Evolutionary conservation across 2,329 filamentous ascomycete species (phyloP), one percentile per base, ranked within the genome.

Genomic region (Fusarium sp.): DNA sequence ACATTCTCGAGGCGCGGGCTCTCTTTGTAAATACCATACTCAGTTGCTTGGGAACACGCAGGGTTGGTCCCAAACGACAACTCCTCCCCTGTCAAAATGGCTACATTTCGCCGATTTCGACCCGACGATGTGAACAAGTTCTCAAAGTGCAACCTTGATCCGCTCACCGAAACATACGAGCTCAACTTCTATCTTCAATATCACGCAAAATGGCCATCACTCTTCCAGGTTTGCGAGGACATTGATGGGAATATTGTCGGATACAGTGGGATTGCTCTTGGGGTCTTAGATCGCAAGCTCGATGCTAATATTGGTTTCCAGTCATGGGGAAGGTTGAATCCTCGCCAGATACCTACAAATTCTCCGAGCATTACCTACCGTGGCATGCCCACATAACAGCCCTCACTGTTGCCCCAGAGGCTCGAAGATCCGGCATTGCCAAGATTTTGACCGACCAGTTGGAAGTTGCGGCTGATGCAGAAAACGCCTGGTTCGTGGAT

Each of bases 301-400:
- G 67, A 58, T 35, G 64, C 74, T 73, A 69, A 82, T 81, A 61
- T 80, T 78, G 67, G 52, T 71, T 62, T 70, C 94, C 75, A 98
- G 95, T 99, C 81, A 97, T 99, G 90, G 96, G 96, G 80, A 99
- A 99, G 86, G 90, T 97, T 70, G 96, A 98, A 86, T 92, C 94
- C 73, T 97, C 94, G 64, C 93, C 93, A 18, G 87, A 93, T 52
- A 91, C 91, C 62, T 90, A 93, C 81, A 88, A 90, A 69, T 91
- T 91, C 79, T 96, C 94, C 59, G 89, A 92, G 79, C 95, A 98
- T 85, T 97, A 97, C 85, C 92, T 98, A n/a, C 96, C 96, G n/a
- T 98, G 95, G 94, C 96, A 99, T 85, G 96, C 95, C 22, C 96
- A 99, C 84, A 97, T 99, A 80, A 99, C 96, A 6, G 96, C 96